Base-by-base conservation (phyloP, 106 monocot genomes). In the Chionographis japonica region DNA sequence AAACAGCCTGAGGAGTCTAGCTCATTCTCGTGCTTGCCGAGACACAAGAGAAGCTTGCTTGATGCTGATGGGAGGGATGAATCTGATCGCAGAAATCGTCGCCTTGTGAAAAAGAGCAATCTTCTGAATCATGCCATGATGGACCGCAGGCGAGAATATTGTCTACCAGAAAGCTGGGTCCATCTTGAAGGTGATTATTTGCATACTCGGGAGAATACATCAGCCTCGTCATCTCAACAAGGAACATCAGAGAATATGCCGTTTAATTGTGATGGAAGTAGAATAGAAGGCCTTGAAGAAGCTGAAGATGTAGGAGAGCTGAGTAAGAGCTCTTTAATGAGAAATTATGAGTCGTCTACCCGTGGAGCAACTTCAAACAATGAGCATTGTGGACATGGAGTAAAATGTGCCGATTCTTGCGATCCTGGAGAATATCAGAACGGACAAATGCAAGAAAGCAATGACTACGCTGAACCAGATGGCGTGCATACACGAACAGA, bases 1-100 rank as follows among this genome's bases (percentile, higher is more conserved):
- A 58, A 77, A 61, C 61, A 86, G 83, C 56, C 35, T 56, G 66
- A 73, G 16, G 70, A 62, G 17, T 80, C 80, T 57, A 65, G 60
- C 66, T 67, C 15, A 41, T 72, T 64, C 52, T 37, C 56, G 60
- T 52, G 61, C 56, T 58, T 58, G 67, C 60, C 50, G 73, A 79
- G 69, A 17, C 51, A 66, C 11, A 81, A 60, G 68, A 61, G 55
- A 19, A 75, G 56, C 52, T 50, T 62, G 13, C 61, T 15, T 59
- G 35, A 74, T 75, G 52, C 54, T 72, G 63, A 53, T 49, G 52
- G 54, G 17, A 63, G 41, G 40, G 60, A 57, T 55, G 52, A 43
- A 68, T 61, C 64, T 49, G 41, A 62, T 69, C 54, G 56, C 18
- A 81, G 70, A 75, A 77, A 55, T 49, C 76, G 56, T 57, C 71